Evolutionary conservation across 179 eudicot species (phyloP).

Genomic region (Spergularia azorica): DNA sequence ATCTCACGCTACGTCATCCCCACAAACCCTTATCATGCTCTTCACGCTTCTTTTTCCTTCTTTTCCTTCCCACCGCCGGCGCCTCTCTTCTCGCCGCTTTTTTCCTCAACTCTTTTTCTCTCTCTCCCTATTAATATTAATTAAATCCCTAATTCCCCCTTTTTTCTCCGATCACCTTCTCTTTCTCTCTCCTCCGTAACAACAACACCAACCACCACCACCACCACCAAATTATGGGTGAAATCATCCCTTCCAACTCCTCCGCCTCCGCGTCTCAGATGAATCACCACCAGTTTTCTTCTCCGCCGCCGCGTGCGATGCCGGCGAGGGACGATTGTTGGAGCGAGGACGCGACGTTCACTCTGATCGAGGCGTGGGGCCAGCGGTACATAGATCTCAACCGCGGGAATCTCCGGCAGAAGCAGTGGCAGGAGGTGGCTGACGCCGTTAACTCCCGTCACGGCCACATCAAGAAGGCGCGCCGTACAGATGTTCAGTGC

Average conservation of each 20-base stretch:
- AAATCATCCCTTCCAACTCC: slow-evolving; percentile 7
- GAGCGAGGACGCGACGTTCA: slow-evolving; percentile 59
- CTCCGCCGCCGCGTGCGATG: slow-evolving; percentile 24
- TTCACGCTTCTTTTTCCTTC: slow-evolving; percentile 7
- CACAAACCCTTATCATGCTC: slow-evolving; percentile 23
- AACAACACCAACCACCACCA: too few species aligned
- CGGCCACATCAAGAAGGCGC: slow-evolving; percentile 45
- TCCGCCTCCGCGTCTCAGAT: slow-evolving; percentile 13
- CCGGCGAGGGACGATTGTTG: slow-evolving; percentile 66
- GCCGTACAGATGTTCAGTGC: slow-evolving; percentile 67
- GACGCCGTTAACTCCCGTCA: slow-evolving; percentile 53
- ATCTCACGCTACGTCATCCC: slow-evolving; percentile 38
- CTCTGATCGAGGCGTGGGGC: slow-evolving; percentile 66
- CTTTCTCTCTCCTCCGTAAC: slow-evolving; percentile 1
- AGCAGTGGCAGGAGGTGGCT: slow-evolving; percentile 68
- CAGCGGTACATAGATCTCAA: slow-evolving; percentile 45
- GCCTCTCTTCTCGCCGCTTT: neutral
- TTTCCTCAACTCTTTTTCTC: neutral
- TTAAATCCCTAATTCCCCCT: neutral
- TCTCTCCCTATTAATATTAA: neutral
- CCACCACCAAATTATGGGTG: neutral
- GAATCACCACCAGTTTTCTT: neutral
- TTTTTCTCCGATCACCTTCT: too few species aligned
- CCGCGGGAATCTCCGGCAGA: slow-evolving; percentile 55
- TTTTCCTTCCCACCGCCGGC: slow-evolving; percentile 23